phyloP scores from a whole-genome alignment of 495 filamentous ascomycete species.

The Xylaria longipes region DNA sequence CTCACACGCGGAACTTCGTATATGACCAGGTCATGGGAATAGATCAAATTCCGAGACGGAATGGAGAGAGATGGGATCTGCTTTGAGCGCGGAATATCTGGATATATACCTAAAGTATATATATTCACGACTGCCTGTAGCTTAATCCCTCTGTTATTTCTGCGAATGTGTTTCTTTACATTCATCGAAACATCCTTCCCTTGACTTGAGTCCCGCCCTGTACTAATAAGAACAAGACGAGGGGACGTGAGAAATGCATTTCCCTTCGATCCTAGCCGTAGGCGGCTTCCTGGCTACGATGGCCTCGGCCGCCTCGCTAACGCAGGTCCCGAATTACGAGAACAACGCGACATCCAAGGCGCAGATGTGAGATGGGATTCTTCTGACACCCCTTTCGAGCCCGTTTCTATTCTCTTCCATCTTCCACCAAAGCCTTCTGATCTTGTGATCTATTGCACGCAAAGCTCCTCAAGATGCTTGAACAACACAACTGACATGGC shows the following conservation, averaged over 20 bases:
- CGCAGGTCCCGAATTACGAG: constrained; percentile 44
- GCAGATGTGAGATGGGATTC: constrained; percentile 39
- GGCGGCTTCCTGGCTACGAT: constrained; percentile 30
- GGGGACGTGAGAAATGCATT: neutral
- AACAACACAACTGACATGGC: neutral
- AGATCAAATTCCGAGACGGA: neutral
- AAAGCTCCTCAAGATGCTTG: neutral
- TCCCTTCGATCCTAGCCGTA: neutral
- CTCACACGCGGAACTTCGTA: neutral
- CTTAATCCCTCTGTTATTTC: neutral
- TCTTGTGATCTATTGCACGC: neutral
- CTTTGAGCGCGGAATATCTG: neutral
- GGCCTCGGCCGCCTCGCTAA: constrained; percentile 40
- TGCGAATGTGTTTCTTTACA: neutral
- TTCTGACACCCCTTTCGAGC: neutral
- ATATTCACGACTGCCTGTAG: neutral
- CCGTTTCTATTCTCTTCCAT: neutral
- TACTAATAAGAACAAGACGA: neutral
- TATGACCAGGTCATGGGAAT: neutral
- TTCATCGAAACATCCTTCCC: neutral
- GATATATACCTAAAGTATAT: constrained; percentile 7
- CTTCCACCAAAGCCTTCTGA: neutral
- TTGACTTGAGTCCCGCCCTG: neutral
- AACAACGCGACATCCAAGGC: constrained; percentile 50
- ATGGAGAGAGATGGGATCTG: neutral